Base-by-base conservation (phyloP, 306 rosid species). In the barrel medic (Medicago truncatula) region DNA sequence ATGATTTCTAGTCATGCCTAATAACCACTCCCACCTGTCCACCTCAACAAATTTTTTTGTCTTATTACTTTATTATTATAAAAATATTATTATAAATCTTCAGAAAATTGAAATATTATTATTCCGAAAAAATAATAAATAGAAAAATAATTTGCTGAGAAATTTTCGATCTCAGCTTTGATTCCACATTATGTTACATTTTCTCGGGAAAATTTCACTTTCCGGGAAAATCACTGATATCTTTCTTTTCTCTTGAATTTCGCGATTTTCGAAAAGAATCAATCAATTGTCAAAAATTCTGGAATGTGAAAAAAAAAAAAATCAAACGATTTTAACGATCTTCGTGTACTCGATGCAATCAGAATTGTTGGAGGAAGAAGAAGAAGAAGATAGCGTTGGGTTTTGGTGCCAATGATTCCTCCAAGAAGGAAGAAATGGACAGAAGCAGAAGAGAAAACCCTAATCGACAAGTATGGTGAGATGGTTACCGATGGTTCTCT, bases 401-500 rank as follows among this genome's bases (percentile, higher is more conserved):
- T 76, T 75, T 69, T 71, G 62, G 39, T 52, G 67, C 17, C 50
- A 54, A 89, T 95, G 92, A 83, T 90, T 66, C 89, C 92, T 63
- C 91, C 93, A 1, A 85, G 97, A 78, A 85, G 98, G 82, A 95
- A 95, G 92, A 95, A 95, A 82, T 95, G 98, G 98, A 95, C 93
- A 12, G 98, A 95, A 81, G 92, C 91, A 12, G 97, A 95, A 77
- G 98, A 95, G 84, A 90, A 87, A 87, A 92, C 97, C 83, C 86
- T 95, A 86, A 92, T 95, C 50, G 90, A 86, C 78, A 92, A 88
- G 72, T 95, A 95, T 60, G 93, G 93, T 11, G 96, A 90, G 78
- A 87, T 95, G 98, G 89, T 89, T 6, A 76, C 85, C 2, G 92
- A 95, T 64, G 97, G 98, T 63, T 87, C 89, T 11, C 89, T 95